A percentile compares a stretch with the other conserved stretches of the same genome.
Conservation (phyloP, 1,139 yeast genomes). For the Kodamaea sp. region DNA sequence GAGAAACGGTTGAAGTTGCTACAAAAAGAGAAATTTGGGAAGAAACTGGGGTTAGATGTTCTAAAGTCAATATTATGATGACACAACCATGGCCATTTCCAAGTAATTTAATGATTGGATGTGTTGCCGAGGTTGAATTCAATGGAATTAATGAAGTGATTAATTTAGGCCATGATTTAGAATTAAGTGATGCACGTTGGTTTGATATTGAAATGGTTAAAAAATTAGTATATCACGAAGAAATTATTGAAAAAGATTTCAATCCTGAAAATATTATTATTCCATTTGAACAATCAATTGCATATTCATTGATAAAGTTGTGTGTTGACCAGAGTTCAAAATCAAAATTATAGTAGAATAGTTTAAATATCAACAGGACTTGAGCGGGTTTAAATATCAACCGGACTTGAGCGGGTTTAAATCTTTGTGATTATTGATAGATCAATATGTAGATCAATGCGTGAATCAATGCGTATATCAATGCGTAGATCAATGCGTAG, state of each 20-base stretch:
- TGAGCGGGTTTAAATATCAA: neutral
- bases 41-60: constrained; percentile 80
- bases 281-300: constrained; percentile 43
- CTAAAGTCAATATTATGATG: constrained; percentile 54
- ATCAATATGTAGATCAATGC: no score
- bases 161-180: constrained; percentile 77
- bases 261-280: constrained; percentile 41
- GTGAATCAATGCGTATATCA: no score
- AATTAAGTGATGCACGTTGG: constrained; percentile 83
- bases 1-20: constrained; percentile 86
- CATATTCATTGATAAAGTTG: constrained; percentile 39
- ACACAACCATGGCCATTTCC: constrained; percentile 98
- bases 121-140: constrained; percentile 67
- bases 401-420: neutral
- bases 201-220: constrained; percentile 55
- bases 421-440: neutral
- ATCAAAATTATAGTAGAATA: no score
- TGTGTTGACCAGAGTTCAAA: constrained; percentile 38
- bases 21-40: constrained; percentile 91
- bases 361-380: no score
- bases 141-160: constrained; percentile 58
- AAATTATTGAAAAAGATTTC: constrained; percentile 19
- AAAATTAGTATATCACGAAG: constrained; percentile 40
- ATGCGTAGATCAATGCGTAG: no score
- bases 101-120: constrained; percentile 88